phyloP scores from a whole-genome alignment of 106 monocot genomes.

The Apostasia shenzhenica region DNA sequence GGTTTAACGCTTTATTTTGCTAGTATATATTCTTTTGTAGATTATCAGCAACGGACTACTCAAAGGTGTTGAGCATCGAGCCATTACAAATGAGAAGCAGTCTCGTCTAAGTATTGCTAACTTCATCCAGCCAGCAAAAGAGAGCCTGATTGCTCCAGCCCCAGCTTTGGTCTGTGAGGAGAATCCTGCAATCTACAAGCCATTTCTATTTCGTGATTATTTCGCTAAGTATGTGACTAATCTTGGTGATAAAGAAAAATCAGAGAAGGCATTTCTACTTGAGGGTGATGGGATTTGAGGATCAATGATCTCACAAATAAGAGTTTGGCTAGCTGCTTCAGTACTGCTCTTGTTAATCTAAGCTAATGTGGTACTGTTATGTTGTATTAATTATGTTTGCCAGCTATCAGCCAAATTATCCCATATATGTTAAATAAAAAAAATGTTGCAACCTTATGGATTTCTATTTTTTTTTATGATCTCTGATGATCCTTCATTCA shows the following conservation, averaged over 20 bases:
- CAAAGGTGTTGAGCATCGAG: conserved; percentile 15
- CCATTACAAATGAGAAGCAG: conserved; percentile 7
- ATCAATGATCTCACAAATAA: no score
- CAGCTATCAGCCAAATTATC: no score
- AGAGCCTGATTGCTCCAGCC: conserved; percentile 8
- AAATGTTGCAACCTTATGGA: no score
- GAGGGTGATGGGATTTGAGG: no score
- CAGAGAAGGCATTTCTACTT: no score
- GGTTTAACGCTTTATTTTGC: neutral
- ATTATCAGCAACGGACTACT: conserved; percentile 14
- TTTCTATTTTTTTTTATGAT: no score
- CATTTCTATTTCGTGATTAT: conserved; percentile 21
- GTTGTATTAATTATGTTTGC: no score
- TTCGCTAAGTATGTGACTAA: neutral
- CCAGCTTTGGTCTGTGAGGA: neutral
- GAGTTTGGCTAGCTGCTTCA: no score
- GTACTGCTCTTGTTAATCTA: no score
- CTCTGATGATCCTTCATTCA: no score
- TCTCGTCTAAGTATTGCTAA: conserved; percentile 3
- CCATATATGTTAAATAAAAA: no score
- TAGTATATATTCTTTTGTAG: neutral
- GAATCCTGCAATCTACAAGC: conserved; percentile 18
- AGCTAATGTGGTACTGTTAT: no score
- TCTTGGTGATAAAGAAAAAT: conserved; percentile 5
- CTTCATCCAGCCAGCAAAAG: conserved; percentile 5